Conservation (phyloP, 371 early-diverging fungal species). For the Mucor circinelloides region DNA sequence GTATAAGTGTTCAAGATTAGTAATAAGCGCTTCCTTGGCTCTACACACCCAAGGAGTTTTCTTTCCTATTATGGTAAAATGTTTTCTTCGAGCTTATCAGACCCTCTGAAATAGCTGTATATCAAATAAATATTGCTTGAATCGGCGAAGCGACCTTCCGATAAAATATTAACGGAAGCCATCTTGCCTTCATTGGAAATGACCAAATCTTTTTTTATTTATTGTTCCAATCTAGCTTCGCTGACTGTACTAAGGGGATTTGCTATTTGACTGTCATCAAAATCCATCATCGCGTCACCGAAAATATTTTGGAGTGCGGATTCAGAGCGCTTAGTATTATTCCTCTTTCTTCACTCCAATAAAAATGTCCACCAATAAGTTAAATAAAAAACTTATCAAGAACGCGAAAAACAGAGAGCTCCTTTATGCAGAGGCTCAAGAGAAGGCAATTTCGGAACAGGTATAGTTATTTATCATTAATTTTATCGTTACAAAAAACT, state of each 20-base stretch:
- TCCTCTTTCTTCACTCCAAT: slow-evolving; percentile 11
- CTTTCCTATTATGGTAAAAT: too few relatives aligned
- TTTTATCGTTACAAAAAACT: slow-evolving; percentile 11
- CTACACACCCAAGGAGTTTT: too few relatives aligned
- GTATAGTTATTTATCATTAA: slow-evolving; percentile 17
- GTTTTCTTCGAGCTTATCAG: too few relatives aligned
- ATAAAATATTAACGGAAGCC: too few relatives aligned
- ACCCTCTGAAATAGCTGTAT: too few relatives aligned
- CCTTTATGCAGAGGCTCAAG: slow-evolving; percentile 21
- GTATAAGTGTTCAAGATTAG: too few relatives aligned
- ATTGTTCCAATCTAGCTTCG: too few relatives aligned
- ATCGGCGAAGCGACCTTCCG: too few relatives aligned
- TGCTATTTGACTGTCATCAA: not conserved
- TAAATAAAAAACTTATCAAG: slow-evolving; percentile 16
- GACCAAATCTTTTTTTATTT: too few relatives aligned
- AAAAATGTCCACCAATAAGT: slow-evolving; percentile 15
- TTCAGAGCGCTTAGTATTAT: not conserved
- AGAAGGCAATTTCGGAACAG: slow-evolving; percentile 16
- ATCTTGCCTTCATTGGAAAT: too few relatives aligned
- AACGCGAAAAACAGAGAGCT: slow-evolving; percentile 21
- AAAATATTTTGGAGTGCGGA: not conserved
- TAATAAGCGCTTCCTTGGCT: too few relatives aligned
- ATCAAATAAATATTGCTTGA: too few relatives aligned
- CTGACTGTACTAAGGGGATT: not conserved
- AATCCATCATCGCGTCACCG: not conserved